Percentiles rank a stretch among this genome's conserved stretches.
phyloP scores from a whole-genome alignment of 1,139 yeast species.

The Candida neerlandica region DNA sequence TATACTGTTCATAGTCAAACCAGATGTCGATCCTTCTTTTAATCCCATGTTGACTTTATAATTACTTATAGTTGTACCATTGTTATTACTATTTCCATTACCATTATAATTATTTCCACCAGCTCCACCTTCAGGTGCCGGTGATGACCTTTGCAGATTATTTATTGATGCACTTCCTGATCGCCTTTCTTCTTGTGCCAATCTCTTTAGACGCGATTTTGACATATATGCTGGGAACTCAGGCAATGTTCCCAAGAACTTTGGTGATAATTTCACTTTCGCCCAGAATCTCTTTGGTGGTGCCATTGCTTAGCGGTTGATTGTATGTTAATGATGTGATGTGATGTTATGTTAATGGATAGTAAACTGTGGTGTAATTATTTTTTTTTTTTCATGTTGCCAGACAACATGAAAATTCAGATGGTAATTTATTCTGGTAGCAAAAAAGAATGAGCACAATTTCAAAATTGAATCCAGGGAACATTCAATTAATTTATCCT shows the following conservation, averaged over 20 bases:
- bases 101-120: background rate
- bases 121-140: slow-evolving; percentile 14
- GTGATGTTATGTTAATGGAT: background rate
- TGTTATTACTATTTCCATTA: background rate
- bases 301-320: slow-evolving; percentile 24
- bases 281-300: slow-evolving; percentile 38
- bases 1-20: slow-evolving; percentile 43
- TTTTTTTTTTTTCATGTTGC: background rate
- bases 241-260: slow-evolving; percentile 38
- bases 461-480: no score
- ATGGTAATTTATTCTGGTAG: background rate
- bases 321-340: background rate
- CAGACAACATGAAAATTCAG: background rate
- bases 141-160: slow-evolving; percentile 18
- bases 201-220: slow-evolving; percentile 33
- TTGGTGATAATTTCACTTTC: slow-evolving; percentile 33
- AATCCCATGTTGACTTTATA: slow-evolving; percentile 43
- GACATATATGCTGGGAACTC: slow-evolving; percentile 34
- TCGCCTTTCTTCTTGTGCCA: slow-evolving; percentile 32
- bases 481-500: background rate
- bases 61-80: slow-evolving; percentile 21
- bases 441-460: background rate
- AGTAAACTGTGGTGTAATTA: slow-evolving; percentile 7
- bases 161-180: slow-evolving; percentile 18
- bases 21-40: slow-evolving; percentile 46